Evolutionary conservation across 1,284 basidiomycete genomes (phyloP), one percentile per base, ranked within the genome.

Genomic region (Inonotus hispidus): DNA sequence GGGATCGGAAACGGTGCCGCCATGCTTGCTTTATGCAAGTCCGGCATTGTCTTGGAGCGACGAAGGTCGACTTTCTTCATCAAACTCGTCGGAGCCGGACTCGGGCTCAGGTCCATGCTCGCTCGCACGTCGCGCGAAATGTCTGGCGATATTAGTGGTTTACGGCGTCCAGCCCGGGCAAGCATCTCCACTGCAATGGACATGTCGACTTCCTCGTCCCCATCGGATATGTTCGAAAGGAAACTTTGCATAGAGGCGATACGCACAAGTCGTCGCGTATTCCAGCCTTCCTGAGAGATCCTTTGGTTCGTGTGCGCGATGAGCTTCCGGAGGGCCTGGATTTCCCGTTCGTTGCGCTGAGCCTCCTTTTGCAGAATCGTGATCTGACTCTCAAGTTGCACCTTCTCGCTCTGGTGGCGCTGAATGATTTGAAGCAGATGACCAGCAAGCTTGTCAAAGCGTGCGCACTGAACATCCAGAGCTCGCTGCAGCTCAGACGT

Each of bases 321-420:
- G 19, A 81, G 73, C 76, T 77, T 81, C 37, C 76, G 73, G 43
- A 81, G 69, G 19, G 80, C 80, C 57, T 76, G 75, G 53, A 82
- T 76, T 68, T 81, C 80, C 59, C 73, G 69, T 65, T 74, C 78
- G 65, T 75, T 74, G 66, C 75, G 74, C 32, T 71, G 70, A 39
- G 73, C 68, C 60, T 76, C 75, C 32, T 71, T 71, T 67, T 81
- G 77, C 11, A 79, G 73, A n/a, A 65, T 67, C 60, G 77, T 76
- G 14, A 82, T 74, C 14, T 73, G 75, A 29, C 65, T 71, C 47
- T 74, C 65, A 62, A 78, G 71, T 56, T 71, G 69, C 47, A 67
- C 69, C 56, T 78, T 79, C 68, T 81, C 79, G 1, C 72, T 74
- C 59, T 75, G 69, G 47, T 80, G 77, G 5, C 63, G 61, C 39